Evolutionary conservation across 2,329 filamentous ascomycete species (phyloP).

Genomic region (Pseudogymnoascus sp.): DNA sequence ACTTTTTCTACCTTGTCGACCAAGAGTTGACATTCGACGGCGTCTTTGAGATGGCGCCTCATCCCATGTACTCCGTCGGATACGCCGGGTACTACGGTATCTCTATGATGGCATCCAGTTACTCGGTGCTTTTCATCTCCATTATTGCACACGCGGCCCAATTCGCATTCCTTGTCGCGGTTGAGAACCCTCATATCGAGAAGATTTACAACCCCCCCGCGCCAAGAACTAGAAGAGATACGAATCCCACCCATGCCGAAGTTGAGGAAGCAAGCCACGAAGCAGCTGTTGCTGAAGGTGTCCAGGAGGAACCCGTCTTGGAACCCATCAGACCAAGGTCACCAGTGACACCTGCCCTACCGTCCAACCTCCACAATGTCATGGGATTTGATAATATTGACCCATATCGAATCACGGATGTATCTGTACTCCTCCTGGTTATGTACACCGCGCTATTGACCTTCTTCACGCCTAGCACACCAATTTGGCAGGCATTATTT

Average conservation of each 20-base stretch:
- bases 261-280: constrained; percentile 30
- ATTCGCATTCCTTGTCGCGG: constrained; percentile 81
- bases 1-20: constrained; percentile 98
- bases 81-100: constrained; percentile 98
- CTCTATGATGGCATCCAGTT: constrained; percentile 95
- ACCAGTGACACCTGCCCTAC: constrained; percentile 40
- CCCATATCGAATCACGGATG: constrained; percentile 78
- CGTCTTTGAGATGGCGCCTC: constrained; percentile 97
- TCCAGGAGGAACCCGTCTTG: constrained; percentile 16
- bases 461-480: constrained; percentile 67
- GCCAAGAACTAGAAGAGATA: constrained; percentile 46
- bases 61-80: constrained; percentile 97
- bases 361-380: constrained; percentile 70
- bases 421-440: constrained; percentile 68
- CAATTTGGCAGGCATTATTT: constrained; percentile 68
- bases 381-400: constrained; percentile 80
- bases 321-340: constrained; percentile 20
- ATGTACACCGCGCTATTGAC: constrained; percentile 68
- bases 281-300: constrained; percentile 27
- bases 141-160: constrained; percentile 90
- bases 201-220: constrained; percentile 91
- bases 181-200: constrained; percentile 97
- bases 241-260: constrained; percentile 23
- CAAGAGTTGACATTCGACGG: constrained; percentile 97
- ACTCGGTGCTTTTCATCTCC: constrained; percentile 94